phyloP scores from a whole-genome alignment of 73 alveolate species.

The Symbiodinium natans region DNA sequence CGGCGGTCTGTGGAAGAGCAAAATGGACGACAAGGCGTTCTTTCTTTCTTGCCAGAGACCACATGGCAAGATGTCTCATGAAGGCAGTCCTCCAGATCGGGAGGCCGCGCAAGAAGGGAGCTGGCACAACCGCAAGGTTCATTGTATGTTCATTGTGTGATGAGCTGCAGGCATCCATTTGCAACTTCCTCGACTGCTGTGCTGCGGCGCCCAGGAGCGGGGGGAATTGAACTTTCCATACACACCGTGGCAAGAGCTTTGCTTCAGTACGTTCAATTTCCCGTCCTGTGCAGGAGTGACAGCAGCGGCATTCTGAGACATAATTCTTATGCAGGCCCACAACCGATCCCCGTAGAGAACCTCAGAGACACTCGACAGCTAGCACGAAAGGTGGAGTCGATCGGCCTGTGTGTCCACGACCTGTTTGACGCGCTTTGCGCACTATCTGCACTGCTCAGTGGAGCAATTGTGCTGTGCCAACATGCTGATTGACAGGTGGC shows the following conservation, averaged over 20 bases:
- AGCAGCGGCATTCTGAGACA: not conserved
- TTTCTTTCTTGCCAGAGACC: too few species aligned
- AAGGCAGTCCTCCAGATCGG: not conserved
- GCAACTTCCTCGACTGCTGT: slow-evolving; percentile 1
- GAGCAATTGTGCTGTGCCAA: too few species aligned
- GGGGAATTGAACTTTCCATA: too few species aligned
- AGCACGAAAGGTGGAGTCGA: not conserved
- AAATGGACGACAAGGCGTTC: not conserved
- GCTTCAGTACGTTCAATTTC: too few species aligned
- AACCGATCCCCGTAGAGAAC: too few species aligned
- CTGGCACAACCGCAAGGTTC: too few species aligned
- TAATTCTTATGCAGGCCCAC: not conserved
- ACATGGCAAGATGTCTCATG: too few species aligned
- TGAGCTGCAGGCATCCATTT: not conserved
- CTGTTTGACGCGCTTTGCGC: not conserved
- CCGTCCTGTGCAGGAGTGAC: slow-evolving; percentile 9
- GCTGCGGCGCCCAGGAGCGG: too few species aligned
- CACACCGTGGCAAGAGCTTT: too few species aligned
- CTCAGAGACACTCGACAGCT: too few species aligned
- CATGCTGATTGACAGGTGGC: slow-evolving; percentile 40
- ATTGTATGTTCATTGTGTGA: not conserved
- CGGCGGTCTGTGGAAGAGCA: not conserved
- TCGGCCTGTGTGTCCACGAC: not conserved
- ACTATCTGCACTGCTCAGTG: too few species aligned
- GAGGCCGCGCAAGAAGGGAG: not conserved